Evolutionary conservation across 768 basidiomycete genomes (phyloP).

Genomic region (Auricularia sp.): DNA sequence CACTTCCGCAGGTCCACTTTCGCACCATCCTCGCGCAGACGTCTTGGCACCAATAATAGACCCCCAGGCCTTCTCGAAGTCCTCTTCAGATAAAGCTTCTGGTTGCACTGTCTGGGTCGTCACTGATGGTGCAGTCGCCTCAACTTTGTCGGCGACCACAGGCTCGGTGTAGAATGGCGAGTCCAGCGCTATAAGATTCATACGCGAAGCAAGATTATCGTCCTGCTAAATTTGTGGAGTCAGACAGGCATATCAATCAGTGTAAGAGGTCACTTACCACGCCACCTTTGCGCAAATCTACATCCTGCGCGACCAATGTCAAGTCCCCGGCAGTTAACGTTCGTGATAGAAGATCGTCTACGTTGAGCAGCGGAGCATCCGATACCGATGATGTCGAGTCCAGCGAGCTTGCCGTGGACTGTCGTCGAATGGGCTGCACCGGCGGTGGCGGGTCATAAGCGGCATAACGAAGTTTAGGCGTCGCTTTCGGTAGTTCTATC

Average conservation of each 20-base stretch:
- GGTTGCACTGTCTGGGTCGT: neutral
- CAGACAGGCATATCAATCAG: constrained; percentile 18
- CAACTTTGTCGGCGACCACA: constrained; percentile 5
- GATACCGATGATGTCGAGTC: constrained; percentile 25
- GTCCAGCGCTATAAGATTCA: constrained; percentile 67
- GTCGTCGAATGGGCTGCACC: constrained; percentile 24
- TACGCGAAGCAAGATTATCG: constrained; percentile 14
- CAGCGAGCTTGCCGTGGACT: neutral
- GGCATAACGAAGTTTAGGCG: constrained; percentile 48
- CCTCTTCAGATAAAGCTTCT: constrained; percentile 15
- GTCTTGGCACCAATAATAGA: constrained; percentile 23
- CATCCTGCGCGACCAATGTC: constrained; percentile 28
- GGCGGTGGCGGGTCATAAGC: constrained; percentile 55
- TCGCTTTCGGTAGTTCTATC: neutral
- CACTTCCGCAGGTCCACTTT: constrained; percentile 42
- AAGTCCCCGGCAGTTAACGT: constrained; percentile 37
- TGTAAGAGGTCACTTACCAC: constrained; percentile 2
- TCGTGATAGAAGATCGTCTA: constrained; percentile 18
- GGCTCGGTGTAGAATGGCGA: constrained; percentile 54
- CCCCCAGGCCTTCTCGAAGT: constrained; percentile 50
- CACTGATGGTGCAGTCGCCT: constrained; percentile 4
- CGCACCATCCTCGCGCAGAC: constrained; percentile 58
- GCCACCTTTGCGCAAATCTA: constrained; percentile 22
- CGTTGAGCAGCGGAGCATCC: constrained; percentile 15
- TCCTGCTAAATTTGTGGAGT: constrained; percentile 20